phyloP scores from a whole-genome alignment of 2,329 filamentous ascomycete genomes.

The Xylariaceae sp. region DNA sequence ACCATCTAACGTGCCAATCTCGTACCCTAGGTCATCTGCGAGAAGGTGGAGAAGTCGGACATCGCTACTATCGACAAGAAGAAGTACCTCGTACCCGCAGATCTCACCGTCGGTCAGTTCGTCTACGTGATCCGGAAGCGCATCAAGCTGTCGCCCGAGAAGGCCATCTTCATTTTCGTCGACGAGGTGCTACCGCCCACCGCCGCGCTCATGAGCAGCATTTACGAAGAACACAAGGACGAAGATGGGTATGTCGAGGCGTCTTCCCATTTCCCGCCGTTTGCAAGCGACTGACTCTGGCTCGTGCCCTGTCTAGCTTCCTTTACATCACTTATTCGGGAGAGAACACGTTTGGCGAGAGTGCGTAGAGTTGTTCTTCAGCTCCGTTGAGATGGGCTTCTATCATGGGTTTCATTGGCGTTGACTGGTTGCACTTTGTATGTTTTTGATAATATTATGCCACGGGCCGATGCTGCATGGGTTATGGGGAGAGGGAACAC shows the following conservation, averaged over 20 bases:
- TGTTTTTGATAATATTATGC: slow-evolving; percentile 23
- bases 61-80: slow-evolving; percentile 99
- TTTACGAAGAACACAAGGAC: slow-evolving; percentile 98
- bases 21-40: slow-evolving; percentile 79
- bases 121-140: slow-evolving; percentile 99
- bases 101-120: slow-evolving; percentile 97
- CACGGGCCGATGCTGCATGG: slow-evolving; percentile 16
- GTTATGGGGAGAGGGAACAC: slow-evolving; percentile 5
- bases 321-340: slow-evolving; percentile 99
- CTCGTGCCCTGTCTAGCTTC: slow-evolving; percentile 55
- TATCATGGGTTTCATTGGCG: slow-evolving; percentile 15
- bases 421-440: slow-evolving; percentile 22
- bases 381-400: neutral
- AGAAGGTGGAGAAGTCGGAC: slow-evolving; percentile 98
- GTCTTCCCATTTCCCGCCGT: slow-evolving; percentile 2
- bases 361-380: slow-evolving; percentile 27
- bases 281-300: slow-evolving; percentile 11
- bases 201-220: slow-evolving; percentile 96
- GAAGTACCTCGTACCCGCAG: slow-evolving; percentile 97
- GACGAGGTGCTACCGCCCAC: slow-evolving; percentile 96
- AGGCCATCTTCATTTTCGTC: slow-evolving; percentile 99
- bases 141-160: slow-evolving; percentile 98
- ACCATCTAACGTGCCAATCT: neutral
- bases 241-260: slow-evolving; percentile 62
- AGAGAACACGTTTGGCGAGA: slow-evolving; percentile 92